phyloP scores from a whole-genome alignment of 129 eudicot genomes.

The Sambucus nigra region DNA sequence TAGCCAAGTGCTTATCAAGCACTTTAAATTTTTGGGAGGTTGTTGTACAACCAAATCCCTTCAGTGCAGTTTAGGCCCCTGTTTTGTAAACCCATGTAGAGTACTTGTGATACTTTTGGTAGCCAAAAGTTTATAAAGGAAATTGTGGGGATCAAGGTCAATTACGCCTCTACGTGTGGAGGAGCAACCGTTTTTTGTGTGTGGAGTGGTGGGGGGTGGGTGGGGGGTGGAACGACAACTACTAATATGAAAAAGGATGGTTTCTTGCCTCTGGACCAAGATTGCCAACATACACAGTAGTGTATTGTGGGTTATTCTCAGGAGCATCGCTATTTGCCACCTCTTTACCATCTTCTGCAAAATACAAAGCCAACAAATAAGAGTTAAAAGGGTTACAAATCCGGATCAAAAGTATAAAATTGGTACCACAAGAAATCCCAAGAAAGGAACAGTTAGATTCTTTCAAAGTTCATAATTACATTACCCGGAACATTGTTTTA shows the following conservation, averaged over 20 bases:
- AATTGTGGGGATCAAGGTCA: too few species aligned
- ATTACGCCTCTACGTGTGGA: too few species aligned
- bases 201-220: background rate
- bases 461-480: too few species aligned
- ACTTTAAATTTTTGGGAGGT: too few species aligned
- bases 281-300: constrained; percentile 95
- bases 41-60: too few species aligned
- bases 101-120: too few species aligned
- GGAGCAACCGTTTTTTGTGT: too few species aligned
- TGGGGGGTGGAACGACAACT: background rate
- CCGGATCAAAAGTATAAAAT: background rate
- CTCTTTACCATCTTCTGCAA: constrained; percentile 82
- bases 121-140: too few species aligned
- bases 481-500: too few species aligned
- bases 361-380: background rate
- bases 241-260: background rate
- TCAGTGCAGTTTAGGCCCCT: too few species aligned
- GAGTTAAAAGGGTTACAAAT: background rate
- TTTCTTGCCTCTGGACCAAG: constrained; percentile 86
- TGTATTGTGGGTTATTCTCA: constrained; percentile 81
- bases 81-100: too few species aligned
- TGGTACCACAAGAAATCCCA: background rate
- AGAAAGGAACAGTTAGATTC: background rate
- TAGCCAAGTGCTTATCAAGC: too few species aligned
- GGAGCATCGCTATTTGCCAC: constrained; percentile 69